Evolutionary conservation across 2,329 filamentous ascomycete genomes (phyloP).

Genomic region (Lojkania enalia): DNA sequence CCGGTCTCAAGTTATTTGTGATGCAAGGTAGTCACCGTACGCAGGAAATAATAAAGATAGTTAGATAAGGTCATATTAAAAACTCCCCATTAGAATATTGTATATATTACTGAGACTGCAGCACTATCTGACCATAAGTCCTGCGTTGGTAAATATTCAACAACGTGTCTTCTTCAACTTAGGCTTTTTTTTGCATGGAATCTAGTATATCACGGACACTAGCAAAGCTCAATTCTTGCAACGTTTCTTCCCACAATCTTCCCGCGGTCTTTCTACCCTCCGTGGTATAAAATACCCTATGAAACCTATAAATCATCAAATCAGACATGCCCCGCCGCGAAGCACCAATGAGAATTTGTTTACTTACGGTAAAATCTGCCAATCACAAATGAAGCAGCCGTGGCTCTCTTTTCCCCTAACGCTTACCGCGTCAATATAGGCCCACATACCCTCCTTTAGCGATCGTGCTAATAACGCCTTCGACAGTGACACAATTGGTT

Average conservation of each 20-base stretch:
- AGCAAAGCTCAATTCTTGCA: conserved; percentile 12
- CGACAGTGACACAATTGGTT: conserved; percentile 19
- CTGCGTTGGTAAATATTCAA: too few species aligned
- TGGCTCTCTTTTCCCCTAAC: conserved; percentile 56
- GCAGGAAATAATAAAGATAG: too few species aligned
- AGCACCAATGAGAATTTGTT: neutral
- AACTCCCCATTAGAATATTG: too few species aligned
- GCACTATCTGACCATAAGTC: too few species aligned
- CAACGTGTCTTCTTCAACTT: too few species aligned
- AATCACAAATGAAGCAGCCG: conserved; percentile 56
- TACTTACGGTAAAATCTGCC: conserved; percentile 52
- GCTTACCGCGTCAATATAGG: conserved; percentile 53
- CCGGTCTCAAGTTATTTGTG: too few species aligned
- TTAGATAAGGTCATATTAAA: too few species aligned
- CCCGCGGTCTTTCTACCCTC: conserved; percentile 7
- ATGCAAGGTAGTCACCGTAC: too few species aligned
- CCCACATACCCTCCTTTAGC: conserved; percentile 49
- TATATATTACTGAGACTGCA: too few species aligned
- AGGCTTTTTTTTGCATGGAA: too few species aligned
- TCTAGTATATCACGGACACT: neutral
- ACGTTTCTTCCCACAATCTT: conserved; percentile 14
- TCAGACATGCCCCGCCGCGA: too few species aligned
- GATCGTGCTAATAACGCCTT: conserved; percentile 35
- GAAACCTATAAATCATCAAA: too few species aligned
- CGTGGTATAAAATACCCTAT: conserved; percentile 7